These are phyloP conservation scores for Metarhizium anisopliae DNA, from an alignment of 2,329 filamentous ascomycete species.

Conservation along the genomic window DNA sequence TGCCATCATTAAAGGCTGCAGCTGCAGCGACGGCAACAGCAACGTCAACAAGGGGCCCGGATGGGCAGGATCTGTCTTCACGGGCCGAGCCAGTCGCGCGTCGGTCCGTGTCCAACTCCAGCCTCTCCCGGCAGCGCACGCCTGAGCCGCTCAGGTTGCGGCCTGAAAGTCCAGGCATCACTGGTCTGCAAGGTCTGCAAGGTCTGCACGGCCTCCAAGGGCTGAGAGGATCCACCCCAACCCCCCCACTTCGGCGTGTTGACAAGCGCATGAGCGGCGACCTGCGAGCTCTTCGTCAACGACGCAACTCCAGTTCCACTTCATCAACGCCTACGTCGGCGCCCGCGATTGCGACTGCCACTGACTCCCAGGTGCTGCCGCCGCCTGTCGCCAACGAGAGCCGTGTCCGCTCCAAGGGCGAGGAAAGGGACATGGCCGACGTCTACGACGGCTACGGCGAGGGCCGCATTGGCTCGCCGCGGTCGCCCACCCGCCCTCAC, in stretches of 20 bases:
- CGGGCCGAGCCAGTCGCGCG: slow-evolving; percentile 20
- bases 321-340: neutral
- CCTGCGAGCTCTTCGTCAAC: slow-evolving; percentile 38
- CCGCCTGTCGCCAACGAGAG: slow-evolving; percentile 80
- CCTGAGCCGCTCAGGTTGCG: slow-evolving; percentile 46
- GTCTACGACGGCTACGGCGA: slow-evolving; percentile 93
- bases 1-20: neutral
- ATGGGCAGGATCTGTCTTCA: slow-evolving; percentile 8
- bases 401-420: slow-evolving; percentile 55
- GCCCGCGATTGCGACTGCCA: neutral
- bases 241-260: slow-evolving; percentile 63
- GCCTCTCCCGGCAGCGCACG: slow-evolving; percentile 38
- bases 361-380: slow-evolving; percentile 8
- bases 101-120: slow-evolving; percentile 42
- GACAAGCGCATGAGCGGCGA: slow-evolving; percentile 66
- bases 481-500: slow-evolving; percentile 86
- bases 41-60: neutral
- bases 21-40: neutral
- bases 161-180: slow-evolving; percentile 54
- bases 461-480: slow-evolving; percentile 74
- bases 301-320: slow-evolving; percentile 16
- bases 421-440: slow-evolving; percentile 71
- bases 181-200: slow-evolving; percentile 7
- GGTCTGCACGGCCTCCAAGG: slow-evolving; percentile 10
- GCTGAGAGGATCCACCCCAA: slow-evolving; percentile 28